Percentiles rank a stretch among this genome's conserved stretches.
phyloP scores from a whole-genome alignment of 176 grass and related monocot genomes.

The Pontederia paniculata region DNA sequence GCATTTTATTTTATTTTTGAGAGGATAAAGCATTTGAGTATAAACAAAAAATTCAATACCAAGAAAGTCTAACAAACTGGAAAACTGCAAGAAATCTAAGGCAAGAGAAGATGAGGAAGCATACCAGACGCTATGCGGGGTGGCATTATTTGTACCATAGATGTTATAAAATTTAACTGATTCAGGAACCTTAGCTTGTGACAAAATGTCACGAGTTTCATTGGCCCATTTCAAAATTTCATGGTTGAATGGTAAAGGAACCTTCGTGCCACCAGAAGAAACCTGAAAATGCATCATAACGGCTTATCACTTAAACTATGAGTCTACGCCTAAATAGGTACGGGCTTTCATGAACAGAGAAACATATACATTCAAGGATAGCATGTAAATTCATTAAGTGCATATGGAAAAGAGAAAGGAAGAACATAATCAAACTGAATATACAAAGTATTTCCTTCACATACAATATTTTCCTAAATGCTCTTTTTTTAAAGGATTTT shows the following conservation, averaged over 20 bases:
- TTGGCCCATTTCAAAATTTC: constrained; percentile 89
- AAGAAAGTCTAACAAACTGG: neutral
- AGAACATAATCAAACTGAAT: too few species aligned
- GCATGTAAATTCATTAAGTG: too few species aligned
- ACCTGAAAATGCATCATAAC: constrained; percentile 39
- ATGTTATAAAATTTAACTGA: constrained; percentile 94
- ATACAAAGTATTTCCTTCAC: too few species aligned
- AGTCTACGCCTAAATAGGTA: too few species aligned
- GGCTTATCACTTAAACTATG: too few species aligned
- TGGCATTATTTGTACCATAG: constrained; percentile 65
- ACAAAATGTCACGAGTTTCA: constrained; percentile 68
- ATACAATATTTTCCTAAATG: too few species aligned
- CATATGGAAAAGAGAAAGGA: too few species aligned
- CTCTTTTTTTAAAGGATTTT: too few species aligned
- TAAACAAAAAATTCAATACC: neutral
- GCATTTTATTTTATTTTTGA: too few species aligned
- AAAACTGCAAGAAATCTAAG: neutral
- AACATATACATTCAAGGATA: too few species aligned
- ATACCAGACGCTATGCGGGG: constrained; percentile 81
- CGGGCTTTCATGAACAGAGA: too few species aligned
- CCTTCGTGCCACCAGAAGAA: constrained; percentile 41
- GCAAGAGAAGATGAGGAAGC: neutral
- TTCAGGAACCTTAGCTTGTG: constrained; percentile 66
- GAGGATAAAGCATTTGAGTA: neutral
- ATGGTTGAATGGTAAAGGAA: constrained; percentile 58